Conservation (phyloP, 805 yeast genomes). For the Zygosaccharomyces kombuchaensis region DNA sequence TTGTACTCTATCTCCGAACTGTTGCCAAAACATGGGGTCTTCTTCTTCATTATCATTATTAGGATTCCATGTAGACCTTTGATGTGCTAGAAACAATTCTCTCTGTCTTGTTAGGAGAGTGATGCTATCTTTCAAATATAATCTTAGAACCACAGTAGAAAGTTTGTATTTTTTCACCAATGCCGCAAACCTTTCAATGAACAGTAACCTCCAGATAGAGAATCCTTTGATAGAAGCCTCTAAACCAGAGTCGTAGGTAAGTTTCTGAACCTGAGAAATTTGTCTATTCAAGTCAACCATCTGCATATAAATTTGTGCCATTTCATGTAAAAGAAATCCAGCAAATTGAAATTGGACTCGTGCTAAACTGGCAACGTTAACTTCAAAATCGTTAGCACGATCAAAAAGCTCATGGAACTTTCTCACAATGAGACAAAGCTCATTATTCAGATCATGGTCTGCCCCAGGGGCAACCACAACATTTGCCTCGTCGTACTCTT, state of each 20-base stretch:
- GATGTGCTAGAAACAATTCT: constrained; percentile 29
- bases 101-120: constrained; percentile 33
- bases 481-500: constrained; percentile 28
- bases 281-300: constrained; percentile 34
- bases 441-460: constrained; percentile 26
- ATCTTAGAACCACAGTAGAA: constrained; percentile 31
- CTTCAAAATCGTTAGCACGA: constrained; percentile 35
- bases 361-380: constrained; percentile 36
- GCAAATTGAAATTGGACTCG: constrained; percentile 36
- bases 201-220: constrained; percentile 29
- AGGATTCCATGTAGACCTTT: constrained; percentile 21
- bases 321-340: constrained; percentile 34
- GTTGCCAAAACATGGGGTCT: constrained; percentile 15
- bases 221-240: constrained; percentile 27
- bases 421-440: constrained; percentile 31
- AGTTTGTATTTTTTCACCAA: constrained; percentile 29
- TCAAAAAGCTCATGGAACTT: constrained; percentile 32
- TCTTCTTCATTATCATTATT: constrained; percentile 12
- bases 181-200: constrained; percentile 26
- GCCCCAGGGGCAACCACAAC: constrained; percentile 33
- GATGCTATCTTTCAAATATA: constrained; percentile 33
- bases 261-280: constrained; percentile 25
- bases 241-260: constrained; percentile 19
- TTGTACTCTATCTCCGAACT: constrained; percentile 16
- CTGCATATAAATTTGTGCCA: constrained; percentile 32